phyloP scores from a whole-genome alignment of 305 asterid genomes.

The Andrographis paniculata region DNA sequence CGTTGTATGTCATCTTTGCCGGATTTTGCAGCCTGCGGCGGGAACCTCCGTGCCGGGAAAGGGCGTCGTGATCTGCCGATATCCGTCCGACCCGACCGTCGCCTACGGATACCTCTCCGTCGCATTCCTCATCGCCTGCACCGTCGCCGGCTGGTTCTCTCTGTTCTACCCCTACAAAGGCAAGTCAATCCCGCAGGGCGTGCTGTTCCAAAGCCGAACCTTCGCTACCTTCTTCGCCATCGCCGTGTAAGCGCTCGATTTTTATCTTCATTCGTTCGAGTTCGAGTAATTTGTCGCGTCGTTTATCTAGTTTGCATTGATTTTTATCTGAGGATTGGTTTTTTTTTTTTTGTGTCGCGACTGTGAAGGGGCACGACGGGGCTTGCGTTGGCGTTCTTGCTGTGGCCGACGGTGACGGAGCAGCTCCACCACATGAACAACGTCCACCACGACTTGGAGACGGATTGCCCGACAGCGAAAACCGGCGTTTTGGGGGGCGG shows the following conservation, averaged over 20 bases:
- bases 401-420: conserved; percentile 79
- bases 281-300: no score
- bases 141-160: conserved; percentile 3
- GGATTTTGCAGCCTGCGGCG: conserved; percentile 6
- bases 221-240: not conserved
- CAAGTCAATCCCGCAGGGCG: not conserved
- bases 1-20: not conserved
- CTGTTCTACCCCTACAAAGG: conserved; percentile 14
- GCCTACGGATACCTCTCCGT: conserved; percentile 5
- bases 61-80: conserved; percentile 1
- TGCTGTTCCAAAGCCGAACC: not conserved
- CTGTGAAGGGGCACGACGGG: conserved; percentile 47
- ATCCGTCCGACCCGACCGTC: conserved; percentile 9
- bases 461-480: conserved; percentile 82
- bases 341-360: not conserved
- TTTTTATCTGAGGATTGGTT: not conserved
- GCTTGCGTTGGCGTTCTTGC: conserved; percentile 53
- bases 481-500: conserved; percentile 96
- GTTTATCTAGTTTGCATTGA: not conserved
- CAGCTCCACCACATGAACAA: conserved; percentile 49
- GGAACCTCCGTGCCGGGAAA: not conserved
- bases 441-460: conserved; percentile 54
- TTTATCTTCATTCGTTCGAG: not conserved
- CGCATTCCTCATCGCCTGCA: conserved; percentile 1
- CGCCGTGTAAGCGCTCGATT: conserved; percentile 1